These are phyloP conservation scores for Cadophora sp. DNA, from an alignment of 2,329 filamentous ascomycete genomes.

Conservation along the genomic window DNA sequence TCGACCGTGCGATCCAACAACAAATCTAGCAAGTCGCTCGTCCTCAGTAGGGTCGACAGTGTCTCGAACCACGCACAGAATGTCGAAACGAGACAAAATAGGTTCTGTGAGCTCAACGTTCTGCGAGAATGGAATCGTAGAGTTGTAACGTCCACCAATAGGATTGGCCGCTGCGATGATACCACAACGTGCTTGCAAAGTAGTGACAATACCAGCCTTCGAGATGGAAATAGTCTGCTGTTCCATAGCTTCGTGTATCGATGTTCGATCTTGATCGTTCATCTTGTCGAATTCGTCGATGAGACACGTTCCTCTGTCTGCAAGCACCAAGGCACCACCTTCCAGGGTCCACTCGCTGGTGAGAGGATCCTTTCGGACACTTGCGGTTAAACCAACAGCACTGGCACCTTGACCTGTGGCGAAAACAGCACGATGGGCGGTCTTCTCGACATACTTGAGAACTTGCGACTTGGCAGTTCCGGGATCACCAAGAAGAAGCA, in stretches of 20 bases:
- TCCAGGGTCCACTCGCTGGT: constrained; percentile 98
- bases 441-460: constrained; percentile 97
- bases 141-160: constrained; percentile 95
- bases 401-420: constrained; percentile 97
- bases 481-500: constrained; percentile 92
- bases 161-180: constrained; percentile 98
- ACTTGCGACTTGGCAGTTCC: constrained; percentile 98
- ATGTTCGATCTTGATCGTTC: constrained; percentile 98
- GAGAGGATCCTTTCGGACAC: constrained; percentile 91
- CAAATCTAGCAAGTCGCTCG: constrained; percentile 91
- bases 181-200: constrained; percentile 91
- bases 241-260: constrained; percentile 99
- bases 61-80: constrained; percentile 94
- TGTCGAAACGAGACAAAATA: constrained; percentile 97
- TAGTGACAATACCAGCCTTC: constrained; percentile 98
- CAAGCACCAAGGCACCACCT: constrained; percentile 92
- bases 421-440: constrained; percentile 94
- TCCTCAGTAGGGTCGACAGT: constrained; percentile 93
- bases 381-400: constrained; percentile 96
- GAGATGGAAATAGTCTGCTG: constrained; percentile 99
- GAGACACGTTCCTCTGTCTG: constrained; percentile 91
- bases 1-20: constrained; percentile 91
- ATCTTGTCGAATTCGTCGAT: constrained; percentile 99
- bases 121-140: constrained; percentile 91
- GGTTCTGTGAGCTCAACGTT: constrained; percentile 98